These are phyloP conservation scores for Viola odorata DNA, from an alignment of 345 rosid genomes.

Conservation along the genomic window DNA sequence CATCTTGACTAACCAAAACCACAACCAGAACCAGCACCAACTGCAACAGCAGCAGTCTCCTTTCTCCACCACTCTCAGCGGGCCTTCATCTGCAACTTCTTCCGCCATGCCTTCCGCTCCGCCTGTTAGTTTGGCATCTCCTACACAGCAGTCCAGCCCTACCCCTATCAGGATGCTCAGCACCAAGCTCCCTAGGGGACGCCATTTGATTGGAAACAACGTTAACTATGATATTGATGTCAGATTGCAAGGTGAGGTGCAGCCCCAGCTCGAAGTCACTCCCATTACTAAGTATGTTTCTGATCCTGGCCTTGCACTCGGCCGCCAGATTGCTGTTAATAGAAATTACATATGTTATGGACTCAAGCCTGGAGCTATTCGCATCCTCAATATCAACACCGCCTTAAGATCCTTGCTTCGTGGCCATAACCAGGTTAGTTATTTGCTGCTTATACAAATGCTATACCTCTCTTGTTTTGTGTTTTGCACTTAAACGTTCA, in stretches of 20 bases:
- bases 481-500: background rate
- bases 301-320: constrained; percentile 75
- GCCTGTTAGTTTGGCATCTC: constrained; percentile 27
- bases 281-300: constrained; percentile 88
- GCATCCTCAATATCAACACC: constrained; percentile 79
- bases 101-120: constrained; percentile 21
- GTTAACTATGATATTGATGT: constrained; percentile 62
- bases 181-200: constrained; percentile 53
- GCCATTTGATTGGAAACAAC: constrained; percentile 47
- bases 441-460: background rate
- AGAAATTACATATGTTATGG: constrained; percentile 77
- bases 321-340: constrained; percentile 83
- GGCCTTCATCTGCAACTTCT: constrained; percentile 14
- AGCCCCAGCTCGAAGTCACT: constrained; percentile 83
- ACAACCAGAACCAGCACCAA: too few species aligned
- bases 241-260: constrained; percentile 56
- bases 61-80: constrained; percentile 12
- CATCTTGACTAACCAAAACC: constrained; percentile 17
- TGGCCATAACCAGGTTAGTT: constrained; percentile 69
- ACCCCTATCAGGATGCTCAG: constrained; percentile 34
- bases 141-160: constrained; percentile 27
- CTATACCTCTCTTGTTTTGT: background rate
- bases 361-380: constrained; percentile 69
- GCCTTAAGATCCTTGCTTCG: constrained; percentile 76
- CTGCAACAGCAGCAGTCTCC: constrained; percentile 16